phyloP scores from a whole-genome alignment of 2,329 filamentous ascomycete species.

The Monilinia fructicola region DNA sequence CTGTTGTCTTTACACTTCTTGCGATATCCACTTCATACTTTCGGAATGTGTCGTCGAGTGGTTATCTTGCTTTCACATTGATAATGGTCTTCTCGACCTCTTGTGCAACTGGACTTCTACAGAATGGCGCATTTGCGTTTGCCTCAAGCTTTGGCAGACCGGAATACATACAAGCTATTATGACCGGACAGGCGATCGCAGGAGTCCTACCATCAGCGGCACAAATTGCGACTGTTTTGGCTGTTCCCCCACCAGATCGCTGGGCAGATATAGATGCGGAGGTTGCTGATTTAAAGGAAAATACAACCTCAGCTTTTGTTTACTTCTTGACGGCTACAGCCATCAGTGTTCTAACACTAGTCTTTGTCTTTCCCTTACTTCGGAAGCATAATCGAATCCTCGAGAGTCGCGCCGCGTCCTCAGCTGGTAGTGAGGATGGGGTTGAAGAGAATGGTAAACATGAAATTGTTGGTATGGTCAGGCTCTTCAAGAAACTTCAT shows the following conservation, averaged over 20 bases:
- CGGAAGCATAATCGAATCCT: constrained; percentile 57
- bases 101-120: constrained; percentile 78
- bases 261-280: constrained; percentile 31
- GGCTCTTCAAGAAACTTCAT: constrained; percentile 73
- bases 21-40: constrained; percentile 75
- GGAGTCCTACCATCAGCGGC: constrained; percentile 86
- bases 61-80: constrained; percentile 81
- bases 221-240: constrained; percentile 80
- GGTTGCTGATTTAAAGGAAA: constrained; percentile 41
- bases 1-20: constrained; percentile 72
- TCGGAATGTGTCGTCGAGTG: constrained; percentile 57
- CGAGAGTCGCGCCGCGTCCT: constrained; percentile 52
- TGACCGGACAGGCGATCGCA: constrained; percentile 90
- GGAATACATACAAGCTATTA: constrained; percentile 94
- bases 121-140: constrained; percentile 93
- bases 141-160: constrained; percentile 79
- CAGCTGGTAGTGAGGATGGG: constrained; percentile 52
- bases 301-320: constrained; percentile 73
- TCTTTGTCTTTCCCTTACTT: constrained; percentile 73
- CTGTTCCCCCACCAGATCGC: constrained; percentile 52
- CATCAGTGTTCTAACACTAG: constrained; percentile 68
- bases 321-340: constrained; percentile 88
- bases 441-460: constrained; percentile 49
- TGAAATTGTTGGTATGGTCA: constrained; percentile 58
- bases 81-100: constrained; percentile 77